These are phyloP conservation scores for Neopestalotiopsis clavispora DNA, from an alignment of 2,329 filamentous ascomycete species.

Conservation along the genomic window DNA sequence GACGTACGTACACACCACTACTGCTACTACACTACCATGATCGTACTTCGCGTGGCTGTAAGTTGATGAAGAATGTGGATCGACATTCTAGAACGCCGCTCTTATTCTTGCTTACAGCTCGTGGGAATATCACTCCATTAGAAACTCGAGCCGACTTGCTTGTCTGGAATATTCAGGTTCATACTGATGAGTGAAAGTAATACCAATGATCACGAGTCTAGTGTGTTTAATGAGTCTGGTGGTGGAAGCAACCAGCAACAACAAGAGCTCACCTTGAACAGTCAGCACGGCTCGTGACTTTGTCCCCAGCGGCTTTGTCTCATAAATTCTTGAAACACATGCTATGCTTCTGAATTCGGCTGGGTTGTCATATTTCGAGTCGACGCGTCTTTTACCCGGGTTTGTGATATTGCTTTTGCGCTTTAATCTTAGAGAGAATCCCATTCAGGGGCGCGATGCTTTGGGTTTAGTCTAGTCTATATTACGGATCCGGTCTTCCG, in stretches of 20 bases:
- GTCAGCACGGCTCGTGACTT: not conserved
- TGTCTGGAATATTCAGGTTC: no score
- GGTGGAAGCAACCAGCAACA: not conserved
- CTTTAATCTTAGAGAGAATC: not conserved
- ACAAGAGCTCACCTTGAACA: not conserved
- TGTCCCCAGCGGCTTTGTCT: not conserved
- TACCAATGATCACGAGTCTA: not conserved
- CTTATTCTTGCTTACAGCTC: not conserved
- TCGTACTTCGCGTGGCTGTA: not conserved
- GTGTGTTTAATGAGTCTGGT: not conserved
- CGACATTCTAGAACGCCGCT: not conserved
- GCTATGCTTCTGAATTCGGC: not conserved
- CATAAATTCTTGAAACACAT: not conserved
- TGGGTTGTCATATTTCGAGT: not conserved
- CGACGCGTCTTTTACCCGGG: not conserved
- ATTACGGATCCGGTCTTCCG: not conserved
- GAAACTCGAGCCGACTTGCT: not conserved
- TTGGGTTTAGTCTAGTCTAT: not conserved
- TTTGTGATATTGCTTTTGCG: conserved; percentile 3
- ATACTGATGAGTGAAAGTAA: not conserved
- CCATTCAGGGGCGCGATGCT: not conserved
- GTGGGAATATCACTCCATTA: not conserved
- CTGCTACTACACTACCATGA: not conserved
- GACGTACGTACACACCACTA: not conserved
- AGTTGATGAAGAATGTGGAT: not conserved